These are phyloP conservation scores for Thalia dealbata DNA, from an alignment of 176 grass and related monocot species.

Conservation along the genomic window DNA sequence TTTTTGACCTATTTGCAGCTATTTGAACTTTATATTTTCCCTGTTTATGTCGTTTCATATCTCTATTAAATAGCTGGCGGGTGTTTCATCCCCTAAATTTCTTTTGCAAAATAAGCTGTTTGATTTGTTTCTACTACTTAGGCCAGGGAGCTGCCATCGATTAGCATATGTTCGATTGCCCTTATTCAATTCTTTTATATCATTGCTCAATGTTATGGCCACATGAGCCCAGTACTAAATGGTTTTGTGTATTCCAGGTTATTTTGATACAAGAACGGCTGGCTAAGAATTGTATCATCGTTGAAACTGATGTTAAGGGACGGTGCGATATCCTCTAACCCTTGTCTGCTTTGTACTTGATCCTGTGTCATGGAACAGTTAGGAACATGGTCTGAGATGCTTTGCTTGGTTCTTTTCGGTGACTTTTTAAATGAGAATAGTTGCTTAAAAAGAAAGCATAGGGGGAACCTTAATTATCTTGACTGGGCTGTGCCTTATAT, in stretches of 20 bases:
- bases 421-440: neutral
- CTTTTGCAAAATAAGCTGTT: neutral
- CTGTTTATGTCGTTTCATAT: neutral
- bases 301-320: constrained; percentile 74
- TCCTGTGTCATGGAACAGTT: constrained; percentile 13
- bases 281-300: constrained; percentile 92
- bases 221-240: neutral
- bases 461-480: neutral
- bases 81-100: neutral
- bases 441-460: neutral
- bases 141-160: neutral
- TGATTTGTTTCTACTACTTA: neutral
- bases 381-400: neutral
- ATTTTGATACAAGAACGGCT: constrained; percentile 97
- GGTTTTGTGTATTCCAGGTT: constrained; percentile 52
- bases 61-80: neutral
- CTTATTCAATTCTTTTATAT: neutral
- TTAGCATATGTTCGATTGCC: neutral
- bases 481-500: neutral
- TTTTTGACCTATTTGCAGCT: neutral
- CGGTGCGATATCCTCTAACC: constrained; percentile 33
- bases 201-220: neutral
- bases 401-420: neutral
- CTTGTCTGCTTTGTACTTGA: neutral
- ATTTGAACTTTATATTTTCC: neutral